Evolutionary conservation across 805 yeast species (phyloP), one percentile per base, ranked within the genome.

Genomic region (Starmerella tilneyi): DNA sequence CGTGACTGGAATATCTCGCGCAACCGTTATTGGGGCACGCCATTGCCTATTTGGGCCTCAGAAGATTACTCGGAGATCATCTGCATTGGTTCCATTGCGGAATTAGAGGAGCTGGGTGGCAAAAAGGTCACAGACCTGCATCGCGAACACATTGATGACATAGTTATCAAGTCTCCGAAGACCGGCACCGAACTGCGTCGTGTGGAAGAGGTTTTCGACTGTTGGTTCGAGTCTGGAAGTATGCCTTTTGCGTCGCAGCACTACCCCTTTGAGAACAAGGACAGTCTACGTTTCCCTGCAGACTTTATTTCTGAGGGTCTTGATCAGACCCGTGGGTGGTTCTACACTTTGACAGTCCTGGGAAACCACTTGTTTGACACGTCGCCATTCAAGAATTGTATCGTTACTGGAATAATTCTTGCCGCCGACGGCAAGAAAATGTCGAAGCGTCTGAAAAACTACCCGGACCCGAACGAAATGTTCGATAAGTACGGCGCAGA

Each of bases 241-340:
- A 92, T 92, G 99, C 98, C 99, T 51, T 92, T 81, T 58, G 97
- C 96, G 44, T 82, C 94, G 31, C 80, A 82, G 63, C 99, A 92
- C 66, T 92, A 88, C 63, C 99, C 99, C 55, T 92, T 92, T 64
- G 96, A 89, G 68, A 75, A 76, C 61, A 67, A 76, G 62, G 86
- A 84, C 13, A 60, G 69, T 29, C 63, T 74, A 46, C 75, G 83
- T 39, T 94, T 84, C 79, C 98, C 98, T 38, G 99, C 95, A 36
- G 89, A 92, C 66, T 92, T 92, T 68, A 92, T 92, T 59, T 81
- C 96, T 49, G 99, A 92, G 73, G 99, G 99, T 69, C 76, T 92
- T 58, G 99, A 92, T 69, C 99, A 92, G 72, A 92, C 99, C 48
- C 84, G 99, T 77, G 99, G 99, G 63, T 92, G 99, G 99, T 92